Base-by-base conservation (phyloP, 768 basidiomycete species). In the Russula olivacea region DNA sequence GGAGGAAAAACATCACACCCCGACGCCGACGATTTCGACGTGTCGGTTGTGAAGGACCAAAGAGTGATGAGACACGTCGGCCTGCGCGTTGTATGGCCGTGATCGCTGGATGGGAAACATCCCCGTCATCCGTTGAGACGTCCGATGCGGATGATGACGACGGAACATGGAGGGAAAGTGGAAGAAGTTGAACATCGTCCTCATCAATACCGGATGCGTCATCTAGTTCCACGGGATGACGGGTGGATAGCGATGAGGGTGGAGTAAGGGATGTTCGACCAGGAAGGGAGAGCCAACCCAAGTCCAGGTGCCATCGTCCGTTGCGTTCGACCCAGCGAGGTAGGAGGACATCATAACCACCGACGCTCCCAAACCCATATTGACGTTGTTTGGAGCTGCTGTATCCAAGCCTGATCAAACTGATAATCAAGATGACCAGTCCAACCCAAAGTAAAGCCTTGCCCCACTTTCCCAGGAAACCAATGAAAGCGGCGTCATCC, bases 401-500 rank as follows among this genome's bases (percentile, higher is more conserved):
- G 64, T 82, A 74, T 3, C 74, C 75, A 53, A 83, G 74, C 67
- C 86, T 82, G 52, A 86, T 72, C 50, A 87, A 72, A 23, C 92
- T 92, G 50, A 85, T 72, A 43, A 96, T 74, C 34, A 96, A 79
- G 65, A 96, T 74, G 25, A 82, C 73, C 61, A 90, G 73, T 1
- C 91, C 93, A 23, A 93, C 64, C 85, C 89, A 92, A 89, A 98
- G 91, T 66, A 97, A 74, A 45, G 72, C 78, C 72, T 91, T 94
- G 61, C 96, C 96, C 87, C 92, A 95, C 25, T 81, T 80, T 45
- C 84, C 90, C 58, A 98, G 80, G 79, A 98, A 98, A 49, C 86
- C 84, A 71, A 98, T 93, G 77, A 98, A 97, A n/a, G 88, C 92
- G 32, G 96, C 97, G 73, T 99, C 96, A 70, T 96, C 94, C 5